Conservation (phyloP, 1,139 yeast genomes). For the Suhomyces anneliseae region DNA sequence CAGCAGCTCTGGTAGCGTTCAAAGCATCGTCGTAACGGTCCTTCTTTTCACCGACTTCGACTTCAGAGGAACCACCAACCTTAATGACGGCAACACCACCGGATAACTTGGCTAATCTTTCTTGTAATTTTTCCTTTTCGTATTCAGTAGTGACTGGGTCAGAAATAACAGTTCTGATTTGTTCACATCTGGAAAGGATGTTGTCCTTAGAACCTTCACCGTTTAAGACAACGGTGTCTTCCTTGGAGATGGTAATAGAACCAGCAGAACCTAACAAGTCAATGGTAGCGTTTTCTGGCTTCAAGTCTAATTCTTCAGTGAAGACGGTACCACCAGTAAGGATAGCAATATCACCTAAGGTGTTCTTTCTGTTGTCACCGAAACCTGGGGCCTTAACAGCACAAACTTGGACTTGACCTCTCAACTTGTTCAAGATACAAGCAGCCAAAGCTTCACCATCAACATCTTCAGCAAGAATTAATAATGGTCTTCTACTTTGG, state of each 20-base stretch:
- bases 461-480: conserved; percentile 94
- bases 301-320: conserved; percentile 96
- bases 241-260: conserved; percentile 91
- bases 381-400: conserved; percentile 99
- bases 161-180: conserved; percentile 80
- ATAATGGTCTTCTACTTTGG: conserved; percentile 92
- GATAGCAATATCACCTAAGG: conserved; percentile 94
- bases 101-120: conserved; percentile 95
- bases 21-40: conserved; percentile 99
- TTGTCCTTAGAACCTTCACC: conserved; percentile 93
- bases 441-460: conserved; percentile 99
- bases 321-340: conserved; percentile 97
- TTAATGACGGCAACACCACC: conserved; percentile 99
- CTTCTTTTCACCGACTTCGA: conserved; percentile 99
- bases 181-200: conserved; percentile 92
- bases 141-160: conserved; percentile 85
- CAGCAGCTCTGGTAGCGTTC: conserved; percentile 99
- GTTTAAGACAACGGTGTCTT: conserved; percentile 92
- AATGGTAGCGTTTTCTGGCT: conserved; percentile 93
- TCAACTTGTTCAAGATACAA: conserved; percentile 94
- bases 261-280: conserved; percentile 94
- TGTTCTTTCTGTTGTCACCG: conserved; percentile 99
- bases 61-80: conserved; percentile 98
- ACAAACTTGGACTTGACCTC: conserved; percentile 98
- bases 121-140: conserved; percentile 97